Conservation (phyloP, 2,329 filamentous ascomycete genomes). For the Cryphonectria radicalis region DNA sequence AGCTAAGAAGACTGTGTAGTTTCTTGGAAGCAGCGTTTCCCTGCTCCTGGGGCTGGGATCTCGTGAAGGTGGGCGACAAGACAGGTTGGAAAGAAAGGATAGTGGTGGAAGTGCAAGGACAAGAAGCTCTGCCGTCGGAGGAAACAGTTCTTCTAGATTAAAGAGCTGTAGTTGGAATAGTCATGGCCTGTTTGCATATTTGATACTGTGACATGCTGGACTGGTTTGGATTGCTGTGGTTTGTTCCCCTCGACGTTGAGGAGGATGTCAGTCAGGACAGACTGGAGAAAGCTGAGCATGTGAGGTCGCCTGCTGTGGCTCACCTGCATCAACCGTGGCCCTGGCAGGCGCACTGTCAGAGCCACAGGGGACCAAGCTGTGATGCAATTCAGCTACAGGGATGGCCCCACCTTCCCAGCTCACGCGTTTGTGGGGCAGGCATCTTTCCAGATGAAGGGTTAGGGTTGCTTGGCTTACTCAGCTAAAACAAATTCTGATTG, state of each 20-base stretch:
- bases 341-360: slow-evolving; percentile 1
- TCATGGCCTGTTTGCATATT: slow-evolving; percentile 2
- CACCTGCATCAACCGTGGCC: not conserved
- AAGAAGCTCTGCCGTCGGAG: not conserved
- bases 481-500: slow-evolving; percentile 4
- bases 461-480: not conserved
- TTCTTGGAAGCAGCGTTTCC: no score
- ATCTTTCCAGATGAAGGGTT: not conserved
- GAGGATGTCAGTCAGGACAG: not conserved
- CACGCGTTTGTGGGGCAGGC: not conserved
- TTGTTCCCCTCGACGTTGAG: not conserved
- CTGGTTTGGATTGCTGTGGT: not conserved
- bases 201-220: slow-evolving; percentile 7
- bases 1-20: not conserved
- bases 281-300: slow-evolving; percentile 14
- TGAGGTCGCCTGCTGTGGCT: not conserved
- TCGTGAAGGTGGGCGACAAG: slow-evolving; percentile 9
- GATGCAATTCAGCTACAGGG: slow-evolving; percentile 5
- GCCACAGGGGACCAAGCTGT: slow-evolving; percentile 10
- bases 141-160: not conserved
- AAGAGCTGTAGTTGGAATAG: not conserved
- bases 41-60: not conserved
- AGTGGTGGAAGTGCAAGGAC: not conserved
- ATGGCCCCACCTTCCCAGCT: slow-evolving; percentile 5
- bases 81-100: slow-evolving; percentile 3